Base-by-base conservation (phyloP, 148 eudicot species). In the Pharnaceum exiguum region DNA sequence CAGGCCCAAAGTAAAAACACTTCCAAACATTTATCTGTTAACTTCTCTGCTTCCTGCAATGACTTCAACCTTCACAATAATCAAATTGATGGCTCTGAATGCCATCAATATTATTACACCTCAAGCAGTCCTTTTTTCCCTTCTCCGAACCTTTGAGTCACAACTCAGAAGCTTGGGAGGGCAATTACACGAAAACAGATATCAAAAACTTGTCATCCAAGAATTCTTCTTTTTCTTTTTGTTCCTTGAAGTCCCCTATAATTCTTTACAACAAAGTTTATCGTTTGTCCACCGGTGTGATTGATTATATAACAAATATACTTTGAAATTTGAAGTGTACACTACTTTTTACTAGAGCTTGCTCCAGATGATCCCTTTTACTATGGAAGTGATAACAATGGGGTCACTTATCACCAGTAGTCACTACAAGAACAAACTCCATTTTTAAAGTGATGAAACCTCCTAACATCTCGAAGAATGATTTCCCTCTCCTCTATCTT, bases 371-470 rank as follows among this genome's bases (percentile, higher is more conserved):
- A 25, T 59, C 9, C 15, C 2, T 2, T 51, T 10, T 42, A 49
- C n/a, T 57, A 42, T 4, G 44, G 6, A 27, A 33, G 7, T 10
- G 43, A 46, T 37, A 51, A 9, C 2, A 45, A 25, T 39, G 3
- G 29, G 32, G 33, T n/a, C 17, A 42, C 38, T 32, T 39, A 30
- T 81, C 75, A 81, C 82, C 80, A 81, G 40, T 81, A 77, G 26
- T 81, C 86, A 28, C 79, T 67, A 54, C 82, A 81, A 36, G 86
- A 81, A 57, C 86, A 81, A 21, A 39, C 47, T 4, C 82, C 82
- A 63, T 77, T 75, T 72, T 63, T 81, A 43, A 81, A 77, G 72
- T 81, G 80, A 72, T 81, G 86, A 60, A 81, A 81, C 69, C 86
- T 74, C 68, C 68, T 75, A 22, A 77, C 80, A 66, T 77, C 82